phyloP scores from a whole-genome alignment of 768 basidiomycete genomes.

The Hypholoma sublateritium region DNA sequence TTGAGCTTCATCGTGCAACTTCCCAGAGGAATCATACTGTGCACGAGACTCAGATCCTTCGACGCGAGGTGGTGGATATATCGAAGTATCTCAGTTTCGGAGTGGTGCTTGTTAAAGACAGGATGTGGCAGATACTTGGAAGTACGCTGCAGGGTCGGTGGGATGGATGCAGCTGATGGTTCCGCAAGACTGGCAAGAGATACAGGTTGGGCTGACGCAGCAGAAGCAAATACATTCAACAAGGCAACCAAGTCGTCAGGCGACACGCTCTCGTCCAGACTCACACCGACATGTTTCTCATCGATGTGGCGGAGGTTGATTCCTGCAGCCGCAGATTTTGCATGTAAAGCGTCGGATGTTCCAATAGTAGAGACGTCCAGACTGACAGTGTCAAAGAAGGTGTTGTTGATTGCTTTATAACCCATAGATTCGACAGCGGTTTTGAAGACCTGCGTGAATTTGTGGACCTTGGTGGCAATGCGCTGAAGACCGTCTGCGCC shows the following conservation, averaged over 20 bases:
- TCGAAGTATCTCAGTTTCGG: slow-evolving; percentile 98
- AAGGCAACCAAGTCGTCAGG: slow-evolving; percentile 73
- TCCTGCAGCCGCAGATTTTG: slow-evolving; percentile 56
- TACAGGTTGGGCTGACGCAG: slow-evolving; percentile 49
- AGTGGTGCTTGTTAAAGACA: slow-evolving; percentile 96
- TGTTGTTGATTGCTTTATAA: slow-evolving; percentile 66
- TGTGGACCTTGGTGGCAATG: slow-evolving; percentile 91
- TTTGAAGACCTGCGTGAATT: slow-evolving; percentile 77
- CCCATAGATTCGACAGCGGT: slow-evolving; percentile 68
- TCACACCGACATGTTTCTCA: slow-evolving; percentile 76
- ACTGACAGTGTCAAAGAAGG: slow-evolving; percentile 91
- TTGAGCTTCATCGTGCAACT: slow-evolving; percentile 99
- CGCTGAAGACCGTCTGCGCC: slow-evolving; percentile 82
- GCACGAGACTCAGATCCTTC: slow-evolving; percentile 93
- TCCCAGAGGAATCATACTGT: slow-evolving; percentile 94
- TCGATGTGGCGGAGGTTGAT: slow-evolving; percentile 87
- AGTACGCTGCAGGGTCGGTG: slow-evolving; percentile 54
- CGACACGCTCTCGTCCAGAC: slow-evolving; percentile 88
- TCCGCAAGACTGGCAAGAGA: slow-evolving; percentile 48
- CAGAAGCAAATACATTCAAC: slow-evolving; percentile 78
- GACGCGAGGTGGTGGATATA: slow-evolving; percentile 92
- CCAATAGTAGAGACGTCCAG: slow-evolving; percentile 67
- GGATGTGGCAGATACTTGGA: slow-evolving; percentile 80
- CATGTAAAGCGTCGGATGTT: slow-evolving; percentile 65
- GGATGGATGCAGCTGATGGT: slow-evolving; percentile 46